phyloP scores from a whole-genome alignment of 352 stramenopile genomes.

The Globisporangium nagaii region DNA sequence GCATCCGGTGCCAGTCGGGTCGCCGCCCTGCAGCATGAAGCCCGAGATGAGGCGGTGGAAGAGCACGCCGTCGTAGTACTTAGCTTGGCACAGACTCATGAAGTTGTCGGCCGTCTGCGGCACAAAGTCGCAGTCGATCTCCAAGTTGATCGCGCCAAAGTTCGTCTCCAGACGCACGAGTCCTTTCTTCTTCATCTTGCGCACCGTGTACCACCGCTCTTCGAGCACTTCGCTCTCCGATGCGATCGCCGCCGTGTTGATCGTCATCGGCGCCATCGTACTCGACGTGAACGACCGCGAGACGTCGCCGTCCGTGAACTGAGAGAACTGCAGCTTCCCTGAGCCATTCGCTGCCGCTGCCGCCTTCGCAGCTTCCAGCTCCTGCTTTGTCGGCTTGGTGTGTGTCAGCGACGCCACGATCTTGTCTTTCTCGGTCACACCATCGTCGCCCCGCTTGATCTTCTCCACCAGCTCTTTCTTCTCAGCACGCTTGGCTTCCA shows the following conservation, averaged over 20 bases:
- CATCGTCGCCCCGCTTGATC: conserved; percentile 44
- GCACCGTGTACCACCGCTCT: conserved; percentile 82
- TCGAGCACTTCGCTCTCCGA: conserved; percentile 62
- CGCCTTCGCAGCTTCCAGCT: conserved; percentile 3
- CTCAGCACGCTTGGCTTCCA: conserved; percentile 54
- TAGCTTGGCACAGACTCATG: conserved; percentile 88
- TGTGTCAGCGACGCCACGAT: conserved; percentile 73
- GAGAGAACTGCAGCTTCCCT: conserved; percentile 61
- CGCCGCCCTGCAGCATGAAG: conserved; percentile 96
- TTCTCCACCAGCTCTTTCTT: conserved; percentile 71
- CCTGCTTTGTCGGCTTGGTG: conserved; percentile 23
- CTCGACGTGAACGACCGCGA: conserved; percentile 96
- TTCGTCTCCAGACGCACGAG: conserved; percentile 95
- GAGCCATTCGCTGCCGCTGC: neutral
- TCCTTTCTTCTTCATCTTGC: conserved; percentile 94
- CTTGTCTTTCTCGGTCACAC: conserved; percentile 70
- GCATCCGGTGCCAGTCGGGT: conserved; percentile 93
- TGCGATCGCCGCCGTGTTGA: conserved; percentile 41
- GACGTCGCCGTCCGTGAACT: conserved; percentile 87
- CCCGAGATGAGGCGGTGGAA: conserved; percentile 97
- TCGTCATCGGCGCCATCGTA: conserved; percentile 69
- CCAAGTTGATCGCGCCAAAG: conserved; percentile 92
- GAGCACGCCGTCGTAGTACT: conserved; percentile 92
- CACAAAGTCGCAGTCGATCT: conserved; percentile 96
- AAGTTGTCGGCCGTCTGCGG: conserved; percentile 97